phyloP scores from a whole-genome alignment of 345 rosid species.

The Camelina sativa region DNA sequence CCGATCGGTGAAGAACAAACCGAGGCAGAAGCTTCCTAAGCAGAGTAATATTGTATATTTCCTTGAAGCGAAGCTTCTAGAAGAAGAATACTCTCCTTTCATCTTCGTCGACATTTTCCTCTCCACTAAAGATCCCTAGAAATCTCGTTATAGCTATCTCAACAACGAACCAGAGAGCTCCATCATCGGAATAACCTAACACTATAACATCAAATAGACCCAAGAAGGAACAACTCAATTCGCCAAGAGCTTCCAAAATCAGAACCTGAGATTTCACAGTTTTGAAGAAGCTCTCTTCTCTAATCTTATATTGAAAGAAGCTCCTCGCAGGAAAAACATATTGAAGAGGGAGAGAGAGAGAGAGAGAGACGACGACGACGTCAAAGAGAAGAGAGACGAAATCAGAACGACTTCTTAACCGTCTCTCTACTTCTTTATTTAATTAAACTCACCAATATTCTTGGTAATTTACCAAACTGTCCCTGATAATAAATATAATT shows the following conservation, averaged over 20 bases:
- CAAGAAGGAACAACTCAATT: conserved; percentile 3
- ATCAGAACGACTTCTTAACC: conserved; percentile 49
- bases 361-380: conserved; percentile 25
- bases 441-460: not conserved
- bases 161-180: conserved; percentile 9
- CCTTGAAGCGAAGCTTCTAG: conserved; percentile 58
- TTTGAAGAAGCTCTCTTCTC: conserved; percentile 1
- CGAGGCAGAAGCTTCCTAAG: conserved; percentile 81
- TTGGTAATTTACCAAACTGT: not conserved
- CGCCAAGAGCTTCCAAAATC: conserved; percentile 13
- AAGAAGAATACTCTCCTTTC: conserved; percentile 63
- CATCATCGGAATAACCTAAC: conserved; percentile 26
- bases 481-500: not conserved
- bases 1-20: conserved; percentile 82
- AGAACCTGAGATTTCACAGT: conserved; percentile 4
- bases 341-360: conserved; percentile 17
- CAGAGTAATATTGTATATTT: conserved; percentile 81
- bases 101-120: conserved; percentile 62
- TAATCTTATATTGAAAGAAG: not conserved
- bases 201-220: conserved; percentile 10
- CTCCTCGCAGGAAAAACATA: not conserved
- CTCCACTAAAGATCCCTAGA: not conserved
- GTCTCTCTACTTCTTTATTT: conserved; percentile 18
- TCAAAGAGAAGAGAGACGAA: conserved; percentile 41
- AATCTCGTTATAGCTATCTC: not conserved